These are phyloP conservation scores for Davidsoniella virescens DNA, from an alignment of 2,329 filamentous ascomycete genomes.

Conservation along the genomic window DNA sequence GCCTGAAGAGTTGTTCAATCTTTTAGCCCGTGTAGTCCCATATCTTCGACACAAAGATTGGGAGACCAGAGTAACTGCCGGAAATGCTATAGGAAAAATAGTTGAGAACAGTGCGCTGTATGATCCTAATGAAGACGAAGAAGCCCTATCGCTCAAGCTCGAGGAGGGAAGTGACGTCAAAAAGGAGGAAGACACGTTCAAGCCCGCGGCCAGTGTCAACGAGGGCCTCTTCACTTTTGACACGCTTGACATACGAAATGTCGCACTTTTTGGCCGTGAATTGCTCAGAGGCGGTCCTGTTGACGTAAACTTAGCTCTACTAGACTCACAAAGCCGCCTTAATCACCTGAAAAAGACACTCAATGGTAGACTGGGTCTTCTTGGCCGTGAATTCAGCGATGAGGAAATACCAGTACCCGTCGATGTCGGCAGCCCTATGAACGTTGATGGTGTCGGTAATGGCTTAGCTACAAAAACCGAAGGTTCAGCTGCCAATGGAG, in stretches of 20 bases:
- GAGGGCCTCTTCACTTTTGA: constrained; percentile 37
- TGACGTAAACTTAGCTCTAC: constrained; percentile 65
- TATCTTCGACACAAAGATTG: constrained; percentile 91
- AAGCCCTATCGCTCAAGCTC: constrained; percentile 13
- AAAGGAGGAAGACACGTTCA: constrained; percentile 38
- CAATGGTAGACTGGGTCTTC: constrained; percentile 61
- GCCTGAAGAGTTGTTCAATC: constrained; percentile 91
- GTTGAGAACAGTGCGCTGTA: constrained; percentile 75
- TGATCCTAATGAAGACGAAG: constrained; percentile 70
- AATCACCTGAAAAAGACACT: constrained; percentile 83
- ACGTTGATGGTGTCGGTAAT: constrained; percentile 24
- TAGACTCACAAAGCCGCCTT: constrained; percentile 69
- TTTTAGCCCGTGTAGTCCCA: constrained; percentile 84
- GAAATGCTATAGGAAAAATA: constrained; percentile 88
- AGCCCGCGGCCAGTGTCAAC: constrained; percentile 1
- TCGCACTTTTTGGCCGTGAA: constrained; percentile 71
- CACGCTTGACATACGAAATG: constrained; percentile 58
- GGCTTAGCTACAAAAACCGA: constrained; percentile 19
- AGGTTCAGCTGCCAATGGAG: constrained; percentile 26
- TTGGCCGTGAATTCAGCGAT: constrained; percentile 72
- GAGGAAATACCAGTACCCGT: constrained; percentile 48
- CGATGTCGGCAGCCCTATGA: constrained; percentile 29
- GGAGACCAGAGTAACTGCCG: constrained; percentile 87
- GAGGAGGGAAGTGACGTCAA: constrained; percentile 29
- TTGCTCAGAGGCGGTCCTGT: constrained; percentile 73